Evolutionary conservation across 129 eudicot genomes (phyloP).

Genomic region (Calendula officinalis): DNA sequence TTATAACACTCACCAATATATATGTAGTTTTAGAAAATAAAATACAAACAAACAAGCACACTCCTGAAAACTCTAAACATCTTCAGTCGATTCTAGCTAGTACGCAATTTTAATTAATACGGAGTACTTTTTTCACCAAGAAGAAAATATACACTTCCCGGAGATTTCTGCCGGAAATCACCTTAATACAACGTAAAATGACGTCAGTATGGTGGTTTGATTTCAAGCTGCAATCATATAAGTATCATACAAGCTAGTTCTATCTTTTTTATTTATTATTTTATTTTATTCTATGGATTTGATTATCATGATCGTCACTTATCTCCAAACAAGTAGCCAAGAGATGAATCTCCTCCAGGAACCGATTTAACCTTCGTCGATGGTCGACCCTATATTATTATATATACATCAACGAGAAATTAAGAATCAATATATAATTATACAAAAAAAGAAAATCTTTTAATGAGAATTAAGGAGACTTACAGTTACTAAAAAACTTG

Average conservation of each 20-base stretch:
- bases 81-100: too few species aligned
- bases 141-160: neutral
- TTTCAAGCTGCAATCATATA: neutral
- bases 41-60: slow-evolving; percentile 4
- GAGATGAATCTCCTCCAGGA: slow-evolving; percentile 69
- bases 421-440: neutral
- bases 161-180: slow-evolving; percentile 1
- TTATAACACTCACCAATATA: neutral
- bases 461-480: slow-evolving; percentile 13
- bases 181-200: neutral
- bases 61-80: slow-evolving; percentile 23
- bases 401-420: neutral
- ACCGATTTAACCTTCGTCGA: slow-evolving; percentile 60
- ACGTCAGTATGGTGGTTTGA: neutral
- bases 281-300: neutral
- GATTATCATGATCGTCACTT: slow-evolving; percentile 23
- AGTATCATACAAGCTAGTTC: neutral
- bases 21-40: neutral
- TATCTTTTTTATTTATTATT: too few species aligned
- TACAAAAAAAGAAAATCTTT: neutral
- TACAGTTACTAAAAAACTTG: slow-evolving; percentile 43
- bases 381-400: slow-evolving; percentile 50
- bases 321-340: slow-evolving; percentile 72
- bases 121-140: too few species aligned
- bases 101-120: too few species aligned